Base-by-base conservation (phyloP, 228 moss, liverwort and hornwort genomes). In the Sphagnum magellanicum region DNA sequence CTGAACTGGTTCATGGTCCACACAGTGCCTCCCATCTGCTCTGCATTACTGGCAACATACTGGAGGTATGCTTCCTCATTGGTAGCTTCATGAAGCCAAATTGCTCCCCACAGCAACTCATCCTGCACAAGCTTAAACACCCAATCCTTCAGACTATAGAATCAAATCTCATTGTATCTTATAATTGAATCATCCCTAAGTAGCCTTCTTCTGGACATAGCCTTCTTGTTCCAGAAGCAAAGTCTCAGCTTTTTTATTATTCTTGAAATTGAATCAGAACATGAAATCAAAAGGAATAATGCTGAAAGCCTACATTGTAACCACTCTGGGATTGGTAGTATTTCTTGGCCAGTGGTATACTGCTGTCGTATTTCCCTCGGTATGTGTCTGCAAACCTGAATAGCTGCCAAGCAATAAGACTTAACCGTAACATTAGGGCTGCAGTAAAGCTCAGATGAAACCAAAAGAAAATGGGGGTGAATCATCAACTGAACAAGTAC, bases 1-100 rank as follows among this genome's bases (percentile, higher is more conserved):
- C 76, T 71, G 61, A 76, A 76, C 32, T 76, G 71, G 6, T 76
- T 67, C 76, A 76, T 76, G 6, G 59, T 66, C 71, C 71, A 76
- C 4, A 65, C 70, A 62, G 76, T 61, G 6, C 76, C 76, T 14
- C 76, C 76, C 49, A 76, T 59, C 46, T 60, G 49, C 0, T 50
- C 65, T 6, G 50, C 76, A 49, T 71, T 67, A 12, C 71, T 51
- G 0, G 60, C 65, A 57, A 76, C 65, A 16, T 76, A 76, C 47
- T 67, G 16, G 16, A 76, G 61, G 52, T 71, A 76, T 5, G 4
- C 6, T 8, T 71, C 66, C 63, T 76, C 65, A 65, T 66, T 65
- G 7, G 76, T 50, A 1, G 76, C 76, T 63, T 76, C 67, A 50
- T 71, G 62, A n/a, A 76, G 66, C 76, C 76, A 76, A 4, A 76